Percentiles rank a stretch among this genome's conserved stretches.
Evolutionary conservation across 352 stramenopile genomes (phyloP).

Genomic region (Globisporangium middletonii): DNA sequence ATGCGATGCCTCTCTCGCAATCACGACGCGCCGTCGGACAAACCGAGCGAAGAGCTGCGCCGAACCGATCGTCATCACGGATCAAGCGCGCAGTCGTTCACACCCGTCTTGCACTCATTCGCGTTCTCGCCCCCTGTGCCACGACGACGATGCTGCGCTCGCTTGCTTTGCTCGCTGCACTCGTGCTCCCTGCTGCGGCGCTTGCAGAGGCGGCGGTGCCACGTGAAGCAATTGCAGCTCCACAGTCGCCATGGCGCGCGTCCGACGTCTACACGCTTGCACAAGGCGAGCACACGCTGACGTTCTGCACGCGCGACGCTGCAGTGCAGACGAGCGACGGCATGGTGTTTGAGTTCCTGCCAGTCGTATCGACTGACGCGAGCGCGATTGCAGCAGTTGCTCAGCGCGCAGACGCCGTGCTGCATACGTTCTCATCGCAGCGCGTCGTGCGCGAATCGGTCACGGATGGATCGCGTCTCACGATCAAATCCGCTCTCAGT

Average conservation of each 20-base stretch:
- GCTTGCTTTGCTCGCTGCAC: neutral
- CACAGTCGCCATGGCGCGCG: slow-evolving; percentile 1
- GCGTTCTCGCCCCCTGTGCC: too few relatives aligned
- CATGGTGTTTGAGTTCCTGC: slow-evolving; percentile 11
- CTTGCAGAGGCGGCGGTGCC: too few relatives aligned
- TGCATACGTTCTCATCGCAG: slow-evolving; percentile 6
- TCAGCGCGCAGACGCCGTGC: neutral
- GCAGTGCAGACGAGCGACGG: neutral
- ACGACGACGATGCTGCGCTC: neutral
- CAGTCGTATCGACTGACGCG: neutral
- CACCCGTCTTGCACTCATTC: too few relatives aligned
- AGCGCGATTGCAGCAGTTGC: neutral
- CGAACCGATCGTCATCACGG: too few relatives aligned
- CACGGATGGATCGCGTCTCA: neutral
- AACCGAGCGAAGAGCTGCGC: neutral
- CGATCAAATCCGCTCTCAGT: neutral
- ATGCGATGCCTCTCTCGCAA: too few relatives aligned
- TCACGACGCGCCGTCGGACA: neutral
- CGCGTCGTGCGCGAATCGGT: slow-evolving; percentile 5
- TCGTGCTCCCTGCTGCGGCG: too few relatives aligned
- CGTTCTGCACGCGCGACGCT: slow-evolving; percentile 3
- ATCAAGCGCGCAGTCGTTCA: too few relatives aligned
- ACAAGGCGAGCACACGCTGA: slow-evolving; percentile 1
- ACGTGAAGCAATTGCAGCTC: neutral
- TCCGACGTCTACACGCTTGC: slow-evolving; percentile 5